Evolutionary conservation across 768 basidiomycete genomes (phyloP), one percentile per base, ranked within the genome.

Genomic region (Lactarius evosmus): DNA sequence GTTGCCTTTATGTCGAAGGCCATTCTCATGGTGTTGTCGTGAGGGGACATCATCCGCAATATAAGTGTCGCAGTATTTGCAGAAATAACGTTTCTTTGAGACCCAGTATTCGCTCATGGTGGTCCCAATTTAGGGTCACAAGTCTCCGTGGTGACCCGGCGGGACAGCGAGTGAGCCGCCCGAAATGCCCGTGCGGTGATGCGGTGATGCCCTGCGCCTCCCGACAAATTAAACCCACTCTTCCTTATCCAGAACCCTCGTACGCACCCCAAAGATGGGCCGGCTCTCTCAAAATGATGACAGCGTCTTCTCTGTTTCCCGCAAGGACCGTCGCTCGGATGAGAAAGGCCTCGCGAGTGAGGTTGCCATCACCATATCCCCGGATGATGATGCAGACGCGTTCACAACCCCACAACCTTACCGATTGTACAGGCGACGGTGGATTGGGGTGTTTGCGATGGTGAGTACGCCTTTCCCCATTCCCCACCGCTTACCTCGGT

Each of bases 1-100:
- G 73, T 91, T 97, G 51, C 96, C 97, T 72, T 95, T 89, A 78
- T 99, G 97, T 34, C 91, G 85, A 51, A 98, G 77, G 46, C 97
- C 97, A 67, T 85, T 91, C 75, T 98, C 97, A 72, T 99, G 97
- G 59, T 93, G 93, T 67, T 84, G 80, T 57, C 91, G 83, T 1
- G 96, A 98, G 65, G 97, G 90, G 11, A 80, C 93, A 80, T 99
- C 96, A 77, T 99, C 97, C 58, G 94, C 85, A 66, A 99, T 98
- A 78, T 88, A 98, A 67, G 93, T 94, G 56, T 94, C 91, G 79
- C 97, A 98, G 79, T 98, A 98, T 74, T 95, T 94, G 86, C 95
- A 97, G 73, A 85, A 90, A 76, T 95, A 96, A 70, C 86, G 89
- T 76, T 95, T 94, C 74, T 91, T 86, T 29, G 92, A 92, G 66